Conservation (phyloP, 2,329 filamentous ascomycete species). For the Neofusicoccum parvum region DNA sequence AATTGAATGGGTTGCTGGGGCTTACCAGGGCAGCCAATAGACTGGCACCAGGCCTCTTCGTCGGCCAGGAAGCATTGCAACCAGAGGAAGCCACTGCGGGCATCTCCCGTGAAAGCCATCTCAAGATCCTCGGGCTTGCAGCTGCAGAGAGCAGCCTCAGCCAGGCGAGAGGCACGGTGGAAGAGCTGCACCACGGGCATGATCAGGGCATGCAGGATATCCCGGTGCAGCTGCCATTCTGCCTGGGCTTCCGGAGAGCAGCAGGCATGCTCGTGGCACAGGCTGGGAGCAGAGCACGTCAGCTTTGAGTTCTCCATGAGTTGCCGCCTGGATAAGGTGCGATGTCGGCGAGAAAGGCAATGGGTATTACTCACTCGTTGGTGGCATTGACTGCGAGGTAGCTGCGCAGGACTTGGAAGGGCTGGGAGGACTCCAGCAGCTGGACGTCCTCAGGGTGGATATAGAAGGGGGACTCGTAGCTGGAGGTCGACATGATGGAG, state of each 20-base stretch:
- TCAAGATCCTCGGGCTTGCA: conserved; percentile 56
- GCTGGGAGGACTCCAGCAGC: conserved; percentile 41
- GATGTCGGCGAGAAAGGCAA: conserved; percentile 1
- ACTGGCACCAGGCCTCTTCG: conserved; percentile 60
- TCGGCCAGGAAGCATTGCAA: conserved; percentile 61
- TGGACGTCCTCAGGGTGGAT: conserved; percentile 46
- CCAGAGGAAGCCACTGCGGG: conserved; percentile 60
- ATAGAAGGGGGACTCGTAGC: conserved; percentile 41
- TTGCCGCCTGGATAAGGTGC: conserved; percentile 27
- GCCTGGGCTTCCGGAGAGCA: conserved; percentile 36
- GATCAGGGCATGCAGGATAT: conserved; percentile 61
- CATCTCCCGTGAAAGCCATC: conserved; percentile 59
- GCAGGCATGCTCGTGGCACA: conserved; percentile 46
- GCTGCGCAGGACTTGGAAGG: conserved; percentile 46
- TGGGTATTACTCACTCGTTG: conserved; percentile 35
- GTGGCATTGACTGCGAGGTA: conserved; percentile 44
- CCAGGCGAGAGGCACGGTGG: conserved; percentile 56
- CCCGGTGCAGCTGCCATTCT: conserved; percentile 56
- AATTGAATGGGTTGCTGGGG: not conserved
- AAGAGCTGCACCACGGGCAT: conserved; percentile 61
- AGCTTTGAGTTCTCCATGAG: conserved; percentile 41
- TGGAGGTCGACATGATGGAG: not conserved
- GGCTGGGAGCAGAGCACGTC: conserved; percentile 38
- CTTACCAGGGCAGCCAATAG: conserved; percentile 55
- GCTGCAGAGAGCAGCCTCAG: conserved; percentile 52